Evolutionary conservation across 208 protist genomes (phyloP), one percentile per base, ranked within the genome.

Genomic region (Balamuthia mandrillaris): DNA sequence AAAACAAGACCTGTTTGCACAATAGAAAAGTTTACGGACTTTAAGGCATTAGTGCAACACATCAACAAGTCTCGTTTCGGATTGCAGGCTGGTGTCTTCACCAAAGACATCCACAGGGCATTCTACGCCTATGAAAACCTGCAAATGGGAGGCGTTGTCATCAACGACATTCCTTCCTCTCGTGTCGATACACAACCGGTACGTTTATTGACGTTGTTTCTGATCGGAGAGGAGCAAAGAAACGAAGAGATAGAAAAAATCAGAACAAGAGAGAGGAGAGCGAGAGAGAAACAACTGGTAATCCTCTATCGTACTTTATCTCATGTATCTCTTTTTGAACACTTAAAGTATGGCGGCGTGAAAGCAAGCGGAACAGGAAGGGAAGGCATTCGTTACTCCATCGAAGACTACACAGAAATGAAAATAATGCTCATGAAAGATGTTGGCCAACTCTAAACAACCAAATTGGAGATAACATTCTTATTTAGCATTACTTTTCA

Each of bases 311-410:
- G 18, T 24, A 56, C 18, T n/a, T 56, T 56, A 56, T n/a, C 49
- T 56, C 18, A 56, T 18, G n/a, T n/a, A 18, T n/a, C n/a, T n/a
- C n/a, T 56, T 56, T 56, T n/a, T 24, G n/a, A 24, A 56, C 49
- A 56, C 54, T 14, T 9, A 21, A 39, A 87, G 84, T 92, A 92
- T 66, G 90, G 90, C 42, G 90, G 90, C 33, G 81, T 91, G 39
- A 92, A 92, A 58, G 68, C 61, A 3, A 87, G 74, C 51, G 90
- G 90, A 24, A 29, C 91, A 4, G 90, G 90, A 27, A 65, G 90
- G 52, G 90, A 92, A 60, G 90, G 90, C 29, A 27, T 92, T 10
- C 78, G 54, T 42, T 70, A 87, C 79, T 77, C 88, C 16, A 92
- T 92, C 54, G 79, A 81, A 49, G 72, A 81, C 47, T 81, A 61